Evolutionary conservation across 1,284 basidiomycete species (phyloP), one percentile per base, ranked within the genome.

Genomic region (Ustilago trichophora): DNA sequence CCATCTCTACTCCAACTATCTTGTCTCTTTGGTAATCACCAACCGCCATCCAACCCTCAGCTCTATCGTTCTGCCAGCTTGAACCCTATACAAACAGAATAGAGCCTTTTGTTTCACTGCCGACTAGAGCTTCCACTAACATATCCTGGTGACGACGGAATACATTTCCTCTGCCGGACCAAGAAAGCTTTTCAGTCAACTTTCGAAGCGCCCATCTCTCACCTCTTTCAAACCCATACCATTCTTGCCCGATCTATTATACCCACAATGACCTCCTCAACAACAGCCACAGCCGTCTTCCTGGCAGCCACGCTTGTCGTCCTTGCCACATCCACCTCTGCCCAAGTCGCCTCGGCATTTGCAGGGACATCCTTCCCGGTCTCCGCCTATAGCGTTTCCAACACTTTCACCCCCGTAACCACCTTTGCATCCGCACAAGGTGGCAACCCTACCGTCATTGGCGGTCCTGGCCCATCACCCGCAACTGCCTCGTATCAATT

Each of bases 331-430:
- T 10, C 41, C 12, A 36, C 54, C 16, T 10, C 21, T 8, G 60
- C 60, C 6, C 60, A 64, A 41, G 60, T 64, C 5, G 21, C 60
- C 8, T 40, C 35, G 26, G 60, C 60, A 1, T 64, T 64, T 22
- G 44, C 34, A 24, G 73, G 73, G 7, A 59, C 63, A 19, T 35
- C 53, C 16, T 74, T 76, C 60, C 49, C 59, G 3, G 57, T 73
- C 29, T 51, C 63, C 9, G 35, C 54, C 25, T 73, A 49, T 37
- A 44, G 19, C 6, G 60, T 62, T 22, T 27, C 26, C 13, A 27
- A 47, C 13, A 74, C 73, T 22, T 76, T 60, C 29, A 76, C 73
- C 2, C 64, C 69, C 26, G 42, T 60, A 19, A 72, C 73, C n/a
- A 76, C 73, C 1, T 76, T 55, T 25, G 46, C 59, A 2, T 26